Evolutionary conservation across 176 grass and related monocot species (phyloP).

Genomic region (Phoenix roebelenii): DNA sequence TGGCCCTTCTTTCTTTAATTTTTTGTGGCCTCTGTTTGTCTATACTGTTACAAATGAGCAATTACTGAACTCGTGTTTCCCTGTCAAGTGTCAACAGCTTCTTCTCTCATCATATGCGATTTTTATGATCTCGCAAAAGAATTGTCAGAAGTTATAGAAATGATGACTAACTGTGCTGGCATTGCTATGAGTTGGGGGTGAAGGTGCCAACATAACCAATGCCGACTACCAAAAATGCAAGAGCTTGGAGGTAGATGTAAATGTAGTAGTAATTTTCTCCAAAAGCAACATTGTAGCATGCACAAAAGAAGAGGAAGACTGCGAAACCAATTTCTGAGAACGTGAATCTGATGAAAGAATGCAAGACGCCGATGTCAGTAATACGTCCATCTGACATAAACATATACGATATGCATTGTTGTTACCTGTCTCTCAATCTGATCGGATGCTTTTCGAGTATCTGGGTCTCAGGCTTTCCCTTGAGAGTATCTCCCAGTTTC

Average conservation of each 20-base stretch:
- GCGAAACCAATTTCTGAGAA: constrained; percentile 56
- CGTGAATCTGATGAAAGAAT: constrained; percentile 33
- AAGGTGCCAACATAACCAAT: constrained; percentile 54
- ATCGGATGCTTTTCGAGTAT: constrained; percentile 54
- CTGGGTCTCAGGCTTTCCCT: constrained; percentile 26
- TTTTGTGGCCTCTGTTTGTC: too few relatives aligned
- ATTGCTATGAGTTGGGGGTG: constrained; percentile 36
- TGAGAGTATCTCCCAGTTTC: constrained; percentile 52
- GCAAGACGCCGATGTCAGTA: too few relatives aligned
- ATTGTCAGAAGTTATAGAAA: neutral
- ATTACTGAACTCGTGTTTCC: too few relatives aligned
- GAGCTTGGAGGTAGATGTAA: constrained; percentile 73
- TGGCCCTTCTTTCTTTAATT: too few relatives aligned
- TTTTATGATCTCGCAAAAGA: too few relatives aligned
- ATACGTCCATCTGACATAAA: too few relatives aligned
- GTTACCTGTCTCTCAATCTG: constrained; percentile 57
- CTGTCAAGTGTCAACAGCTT: too few relatives aligned
- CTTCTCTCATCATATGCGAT: too few relatives aligned
- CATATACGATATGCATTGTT: neutral
- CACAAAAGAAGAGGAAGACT: constrained; percentile 59
- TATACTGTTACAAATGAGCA: too few relatives aligned
- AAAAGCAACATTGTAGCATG: constrained; percentile 48
- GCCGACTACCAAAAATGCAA: constrained; percentile 83
- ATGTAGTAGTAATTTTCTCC: constrained; percentile 60
- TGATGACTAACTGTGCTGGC: neutral